Base-by-base conservation (phyloP, 2,329 filamentous ascomycete genomes). In the Talaromyces sp. region DNA sequence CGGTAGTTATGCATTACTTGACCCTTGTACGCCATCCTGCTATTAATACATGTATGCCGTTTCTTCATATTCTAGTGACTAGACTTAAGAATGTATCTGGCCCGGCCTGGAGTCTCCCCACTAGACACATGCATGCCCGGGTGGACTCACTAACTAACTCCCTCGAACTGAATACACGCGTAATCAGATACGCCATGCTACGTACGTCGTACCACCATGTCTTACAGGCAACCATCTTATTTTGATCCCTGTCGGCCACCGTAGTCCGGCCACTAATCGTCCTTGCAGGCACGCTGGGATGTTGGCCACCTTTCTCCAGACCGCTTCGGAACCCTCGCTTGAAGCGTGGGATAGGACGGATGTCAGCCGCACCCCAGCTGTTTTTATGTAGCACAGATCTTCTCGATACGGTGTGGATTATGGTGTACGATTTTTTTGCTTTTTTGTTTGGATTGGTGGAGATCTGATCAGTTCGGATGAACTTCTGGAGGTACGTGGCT, bases 341-440 rank as follows among this genome's bases (percentile, higher is more conserved):
- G 9, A 11, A 25, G 47, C 41, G 41, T 25, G 13, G 41, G 31
- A 63, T 22, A 63, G 39, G 50, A 3, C 52, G 31, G 50, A 47
- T 57, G 50, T 63, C 61, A 63, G 61, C 61, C 61, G 61, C 61
- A 63, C 61, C n/a, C 49, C 61, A 57, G 61, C 61, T 57, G 27
- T 56, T 63, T 63, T 49, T 45, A 56, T 57, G 61, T 57, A 45
- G 39, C 37, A 63, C 39, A 63, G 49, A 63, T 57, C 61, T 22
- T 57, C 50, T 63, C 37, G 50, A 63, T 63, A 63, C 61, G 61
- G 61, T 63, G 61, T 62, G 37, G 19, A 10, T n/a, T 35, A 41
- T 27, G 59, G n/a, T 4, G 35, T 45, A 33, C 45, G 22, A 45
- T 41, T 31, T 22, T 17, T 1, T 43, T 39, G 19, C 37, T 45